A percentile compares a stretch with the other conserved stretches of the same genome.
These are phyloP conservation scores for Escallonia herrerae DNA, from an alignment of 129 eudicot genomes.

Conservation along the genomic window DNA sequence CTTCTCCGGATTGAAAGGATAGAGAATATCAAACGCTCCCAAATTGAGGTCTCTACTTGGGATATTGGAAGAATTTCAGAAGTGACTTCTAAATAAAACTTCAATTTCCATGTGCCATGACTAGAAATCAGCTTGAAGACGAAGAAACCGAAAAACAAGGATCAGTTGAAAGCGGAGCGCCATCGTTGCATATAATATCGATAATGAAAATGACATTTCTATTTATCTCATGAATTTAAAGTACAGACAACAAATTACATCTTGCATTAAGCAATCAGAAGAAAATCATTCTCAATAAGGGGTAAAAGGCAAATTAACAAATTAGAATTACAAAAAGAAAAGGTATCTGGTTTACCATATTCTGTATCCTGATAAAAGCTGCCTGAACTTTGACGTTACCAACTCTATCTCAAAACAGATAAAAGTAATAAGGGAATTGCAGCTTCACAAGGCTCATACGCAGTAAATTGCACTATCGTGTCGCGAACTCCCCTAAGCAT, in stretches of 20 bases:
- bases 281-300: not conserved
- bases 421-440: not conserved
- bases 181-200: no score
- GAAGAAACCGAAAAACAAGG: no score
- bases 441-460: not conserved
- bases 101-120: no score
- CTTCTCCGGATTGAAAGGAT: no score
- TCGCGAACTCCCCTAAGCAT: conserved; percentile 31
- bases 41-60: no score
- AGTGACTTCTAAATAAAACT: no score
- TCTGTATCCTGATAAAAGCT: conserved; percentile 1
- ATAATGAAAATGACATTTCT: not conserved
- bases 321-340: conserved; percentile 5
- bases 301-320: not conserved
- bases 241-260: not conserved
- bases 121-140: no score
- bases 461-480: conserved; percentile 1
- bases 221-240: not conserved
- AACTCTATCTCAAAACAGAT: conserved; percentile 10
- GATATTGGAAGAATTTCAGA: no score
- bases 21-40: no score
- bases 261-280: not conserved
- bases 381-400: not conserved
- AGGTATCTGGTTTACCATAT: not conserved
- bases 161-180: no score